Evolutionary conservation across 257 asterid genomes (phyloP), one percentile per base, ranked within the genome.

Genomic region (Echites panduratus): DNA sequence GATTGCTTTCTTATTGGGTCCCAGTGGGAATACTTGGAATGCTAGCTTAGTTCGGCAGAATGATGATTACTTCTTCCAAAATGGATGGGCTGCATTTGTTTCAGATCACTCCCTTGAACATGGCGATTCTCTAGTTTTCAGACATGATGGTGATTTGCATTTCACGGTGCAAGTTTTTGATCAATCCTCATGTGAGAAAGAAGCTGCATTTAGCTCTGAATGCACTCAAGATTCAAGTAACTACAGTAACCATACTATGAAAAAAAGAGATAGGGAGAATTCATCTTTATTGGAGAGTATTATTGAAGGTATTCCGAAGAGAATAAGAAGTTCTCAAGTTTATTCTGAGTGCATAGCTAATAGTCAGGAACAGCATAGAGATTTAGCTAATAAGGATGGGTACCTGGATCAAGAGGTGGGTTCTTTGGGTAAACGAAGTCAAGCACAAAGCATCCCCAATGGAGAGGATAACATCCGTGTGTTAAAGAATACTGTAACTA

Each of bases 81-180:
- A 74, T 38, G 92, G 88, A 26, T 87, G 89, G 92, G 77, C 59
- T 52, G 70, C 66, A 45, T 87, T 87, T 74, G 85, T 82, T 38
- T 77, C 52, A 48, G 92, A 85, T 71, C 87, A 87, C 70, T 76
- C 65, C 59, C 78, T 87, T 5, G 80, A 73, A 72, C 64, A 14
- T 69, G 85, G 86, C 26, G 92, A 87, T 73, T 67, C 82, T 66
- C 80, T 87, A 76, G 76, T 85, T 45, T 85, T 87, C 79, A 82
- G 96, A 80, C 84, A 90, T 52, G 89, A 92, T 59, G 97, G 97
- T 32, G 82, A 87, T 68, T 84, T 90, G 79, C 78, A 80, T 66
- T 93, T 93, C 71, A 73, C 86, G 1, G 95, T 93, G 78, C 98
- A 82, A 84, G 70, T 88, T 72, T 93, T 93, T 74, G 96, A 93